Conservation (phyloP, 768 basidiomycete species). For the Sporobolomyces roseus region DNA sequence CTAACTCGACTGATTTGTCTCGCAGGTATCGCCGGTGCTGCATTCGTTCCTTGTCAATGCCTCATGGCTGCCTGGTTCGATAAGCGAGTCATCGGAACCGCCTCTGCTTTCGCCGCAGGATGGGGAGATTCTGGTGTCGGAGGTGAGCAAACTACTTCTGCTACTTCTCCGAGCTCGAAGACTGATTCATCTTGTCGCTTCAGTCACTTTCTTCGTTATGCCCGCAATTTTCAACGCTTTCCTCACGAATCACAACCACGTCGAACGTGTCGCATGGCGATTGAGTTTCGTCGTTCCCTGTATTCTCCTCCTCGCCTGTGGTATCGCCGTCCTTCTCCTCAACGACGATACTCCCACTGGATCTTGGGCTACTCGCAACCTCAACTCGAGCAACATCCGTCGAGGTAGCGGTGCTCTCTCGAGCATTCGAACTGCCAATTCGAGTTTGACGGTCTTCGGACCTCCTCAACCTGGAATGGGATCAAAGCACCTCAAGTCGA, state of each 20-base stretch:
- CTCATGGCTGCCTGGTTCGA: slow-evolving; percentile 64
- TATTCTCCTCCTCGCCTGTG: slow-evolving; percentile 53
- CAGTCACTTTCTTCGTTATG: slow-evolving; percentile 59
- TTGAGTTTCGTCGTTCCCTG: slow-evolving; percentile 58
- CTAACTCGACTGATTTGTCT: neutral
- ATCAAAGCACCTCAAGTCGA: neutral
- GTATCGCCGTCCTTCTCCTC: slow-evolving; percentile 25
- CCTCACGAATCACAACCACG: slow-evolving; percentile 32
- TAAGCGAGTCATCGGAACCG: slow-evolving; percentile 53
- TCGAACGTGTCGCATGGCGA: slow-evolving; percentile 56
- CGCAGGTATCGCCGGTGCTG: slow-evolving; percentile 55
- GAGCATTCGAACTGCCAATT: slow-evolving; percentile 8
- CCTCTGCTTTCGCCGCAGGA: slow-evolving; percentile 59
- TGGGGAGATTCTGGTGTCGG: slow-evolving; percentile 55
- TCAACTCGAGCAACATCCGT: slow-evolving; percentile 10
- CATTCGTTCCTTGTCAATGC: slow-evolving; percentile 61
- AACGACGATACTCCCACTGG: slow-evolving; percentile 37
- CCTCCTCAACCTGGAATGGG: neutral
- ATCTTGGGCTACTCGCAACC: slow-evolving; percentile 16
- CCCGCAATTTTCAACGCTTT: slow-evolving; percentile 56
- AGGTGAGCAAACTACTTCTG: slow-evolving; percentile 47
- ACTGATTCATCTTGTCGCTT: neutral
- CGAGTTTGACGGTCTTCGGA: slow-evolving; percentile 15
- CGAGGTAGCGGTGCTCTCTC: slow-evolving; percentile 4
- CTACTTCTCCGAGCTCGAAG: neutral